phyloP scores from a whole-genome alignment of 495 filamentous ascomycete species.

The Bathelium albidoporum region DNA sequence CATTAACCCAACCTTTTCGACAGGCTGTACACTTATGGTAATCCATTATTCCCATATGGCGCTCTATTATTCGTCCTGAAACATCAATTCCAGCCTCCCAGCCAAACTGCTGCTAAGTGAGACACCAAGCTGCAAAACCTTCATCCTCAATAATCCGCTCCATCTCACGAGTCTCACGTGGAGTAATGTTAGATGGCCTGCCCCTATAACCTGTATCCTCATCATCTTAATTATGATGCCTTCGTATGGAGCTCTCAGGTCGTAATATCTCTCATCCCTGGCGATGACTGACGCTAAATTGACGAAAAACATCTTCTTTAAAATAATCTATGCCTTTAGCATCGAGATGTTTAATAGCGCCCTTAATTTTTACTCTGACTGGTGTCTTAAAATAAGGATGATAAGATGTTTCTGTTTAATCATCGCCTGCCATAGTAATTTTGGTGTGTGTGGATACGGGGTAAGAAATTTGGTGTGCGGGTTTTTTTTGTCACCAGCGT shows the following conservation, averaged over 20 bases:
- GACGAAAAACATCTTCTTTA: constrained; percentile 7
- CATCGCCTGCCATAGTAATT: not conserved
- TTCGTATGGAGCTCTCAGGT: not conserved
- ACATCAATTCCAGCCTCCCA: not conserved
- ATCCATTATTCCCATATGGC: not conserved
- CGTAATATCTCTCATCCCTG: not conserved
- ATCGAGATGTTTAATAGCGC: constrained; percentile 7
- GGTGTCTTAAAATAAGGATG: not conserved
- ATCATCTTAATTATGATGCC: not conserved
- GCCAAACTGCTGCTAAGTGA: not conserved
- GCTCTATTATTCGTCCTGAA: not conserved
- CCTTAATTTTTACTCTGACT: not conserved
- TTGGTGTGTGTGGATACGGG: not conserved
- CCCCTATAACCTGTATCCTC: not conserved
- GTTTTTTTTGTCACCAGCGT: not conserved
- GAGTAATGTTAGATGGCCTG: not conserved
- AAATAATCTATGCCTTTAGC: not conserved
- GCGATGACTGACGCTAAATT: constrained; percentile 2
- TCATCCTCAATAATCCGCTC: not conserved
- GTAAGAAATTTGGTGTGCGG: not conserved
- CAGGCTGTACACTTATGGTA: constrained; percentile 5
- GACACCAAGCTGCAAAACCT: not conserved
- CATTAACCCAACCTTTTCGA: constrained; percentile 1
- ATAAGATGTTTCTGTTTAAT: not conserved
- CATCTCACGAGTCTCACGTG: not conserved